Evolutionary conservation across 176 grass and related monocot genomes (phyloP), one percentile per base, ranked within the genome.

Genomic region (Cenchrus fungigraminus): DNA sequence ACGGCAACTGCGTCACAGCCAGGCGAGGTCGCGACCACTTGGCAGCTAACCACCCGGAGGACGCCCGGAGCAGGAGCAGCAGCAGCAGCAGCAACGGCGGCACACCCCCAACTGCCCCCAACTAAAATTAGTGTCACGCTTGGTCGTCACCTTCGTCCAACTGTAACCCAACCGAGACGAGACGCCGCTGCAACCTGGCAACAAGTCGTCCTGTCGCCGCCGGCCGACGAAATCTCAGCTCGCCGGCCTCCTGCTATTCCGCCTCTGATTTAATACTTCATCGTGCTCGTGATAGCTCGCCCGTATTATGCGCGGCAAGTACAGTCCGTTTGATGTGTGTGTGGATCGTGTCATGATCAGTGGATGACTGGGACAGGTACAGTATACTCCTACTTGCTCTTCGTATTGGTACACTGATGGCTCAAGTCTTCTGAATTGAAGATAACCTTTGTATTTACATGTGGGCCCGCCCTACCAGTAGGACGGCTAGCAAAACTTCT

Each of bases 391-490:
- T 25, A 25, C 25, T 28, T 0, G n/a, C 59, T 4, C 25, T 28
- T 62, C 59, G 59, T 62, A 62, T 62, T 62, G n/a, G 59, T 25
- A 62, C 59, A 62, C 57, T 59, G 17, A 16, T 58, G 8, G 19
- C 6, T 40, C 37, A 3, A 40, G 37, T 40, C 37, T 2, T 40
- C 37, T 40, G 4, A 40, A 40, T 40, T n/a, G 57, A 40, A 2
- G 40, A 68, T 61, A 79, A 79, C 63, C 8, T 22, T 45, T 71
- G 37, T 83, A 79, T 83, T 50, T 79, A 86, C 84, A 90, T 0
- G 79, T 44, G 73, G 73, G 49, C 34, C 70, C 70, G 16, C 0
- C 40, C 7, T 68, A 25, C 78, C 0, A 14, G 17, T 5, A 31
- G n/a, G 50, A 53, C 50, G 34, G 28, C 74, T 54, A 79, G 20